Percentiles rank a stretch among this genome's conserved stretches.
These are phyloP conservation scores for Vigna angularis DNA, from an alignment of 306 rosid species.

Conservation along the genomic window DNA sequence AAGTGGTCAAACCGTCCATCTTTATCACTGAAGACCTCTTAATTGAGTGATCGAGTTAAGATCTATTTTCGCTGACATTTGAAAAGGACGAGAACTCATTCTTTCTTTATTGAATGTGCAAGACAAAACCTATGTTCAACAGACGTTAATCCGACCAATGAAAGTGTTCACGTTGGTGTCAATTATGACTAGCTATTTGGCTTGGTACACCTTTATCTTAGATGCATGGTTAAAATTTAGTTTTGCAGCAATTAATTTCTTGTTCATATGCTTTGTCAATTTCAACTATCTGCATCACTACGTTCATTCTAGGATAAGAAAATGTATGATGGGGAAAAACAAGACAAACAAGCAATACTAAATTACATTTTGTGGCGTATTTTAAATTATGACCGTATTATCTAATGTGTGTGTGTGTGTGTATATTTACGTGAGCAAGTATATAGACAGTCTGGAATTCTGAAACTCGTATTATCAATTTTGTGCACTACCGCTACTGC, in stretches of 20 bases:
- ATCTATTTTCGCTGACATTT: not conserved
- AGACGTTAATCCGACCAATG: not conserved
- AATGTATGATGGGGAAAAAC: conserved; percentile 4
- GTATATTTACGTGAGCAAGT: conserved; percentile 4
- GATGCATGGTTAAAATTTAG: conserved; percentile 9
- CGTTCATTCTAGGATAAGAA: conserved; percentile 17
- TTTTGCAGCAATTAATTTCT: conserved; percentile 24
- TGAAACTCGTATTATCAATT: conserved; percentile 21
- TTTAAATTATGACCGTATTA: conserved; percentile 30
- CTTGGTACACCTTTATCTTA: conserved; percentile 25
- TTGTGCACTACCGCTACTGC: conserved; percentile 43
- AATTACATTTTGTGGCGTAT: conserved; percentile 17
- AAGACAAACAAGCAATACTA: conserved; percentile 7
- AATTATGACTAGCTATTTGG: conserved; percentile 6
- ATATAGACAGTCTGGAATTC: conserved; percentile 32
- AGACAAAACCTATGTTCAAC: not conserved
- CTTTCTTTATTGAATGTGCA: conserved; percentile 4
- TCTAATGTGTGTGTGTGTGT: not conserved
- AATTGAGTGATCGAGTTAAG: not conserved
- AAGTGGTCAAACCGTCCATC: not conserved
- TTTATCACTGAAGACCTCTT: not conserved
- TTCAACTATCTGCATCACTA: not conserved
- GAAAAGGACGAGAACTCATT: not conserved
- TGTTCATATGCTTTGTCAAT: not conserved
- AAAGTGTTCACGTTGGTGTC: conserved; percentile 15